phyloP scores from a whole-genome alignment of 805 yeast genomes.

The Ogataea polymorpha region DNA sequence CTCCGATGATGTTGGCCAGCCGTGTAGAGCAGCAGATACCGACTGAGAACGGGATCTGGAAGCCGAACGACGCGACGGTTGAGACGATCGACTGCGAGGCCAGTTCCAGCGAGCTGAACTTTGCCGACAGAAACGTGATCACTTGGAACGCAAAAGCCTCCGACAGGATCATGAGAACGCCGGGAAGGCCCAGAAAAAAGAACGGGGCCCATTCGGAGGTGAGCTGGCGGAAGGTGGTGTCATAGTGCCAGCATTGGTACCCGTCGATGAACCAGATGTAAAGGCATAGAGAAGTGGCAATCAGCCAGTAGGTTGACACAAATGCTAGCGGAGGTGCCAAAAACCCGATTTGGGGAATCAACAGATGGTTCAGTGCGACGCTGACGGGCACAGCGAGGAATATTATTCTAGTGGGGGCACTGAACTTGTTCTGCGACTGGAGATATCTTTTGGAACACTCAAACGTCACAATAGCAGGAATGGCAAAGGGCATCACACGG shows the following conservation, averaged over 20 bases:
- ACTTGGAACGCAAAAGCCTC: slow-evolving; percentile 56
- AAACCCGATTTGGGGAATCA: slow-evolving; percentile 65
- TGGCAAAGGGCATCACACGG: slow-evolving; percentile 50
- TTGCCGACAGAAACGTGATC: slow-evolving; percentile 47
- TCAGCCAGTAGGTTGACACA: slow-evolving; percentile 63
- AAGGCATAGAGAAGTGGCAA: slow-evolving; percentile 50
- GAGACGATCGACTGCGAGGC: slow-evolving; percentile 55
- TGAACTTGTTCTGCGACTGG: slow-evolving; percentile 74
- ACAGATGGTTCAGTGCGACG: slow-evolving; percentile 51
- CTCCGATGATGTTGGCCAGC: slow-evolving; percentile 53
- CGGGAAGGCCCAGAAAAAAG: slow-evolving; percentile 47
- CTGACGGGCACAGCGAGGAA: slow-evolving; percentile 67
- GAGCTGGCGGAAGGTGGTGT: slow-evolving; percentile 28
- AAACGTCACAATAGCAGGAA: slow-evolving; percentile 64
- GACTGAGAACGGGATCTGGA: slow-evolving; percentile 51
- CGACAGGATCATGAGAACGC: slow-evolving; percentile 53
- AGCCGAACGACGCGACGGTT: slow-evolving; percentile 46
- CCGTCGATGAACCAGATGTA: slow-evolving; percentile 63
- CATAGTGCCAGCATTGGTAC: slow-evolving; percentile 56
- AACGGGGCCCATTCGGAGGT: slow-evolving; percentile 42
- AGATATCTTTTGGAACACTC: slow-evolving; percentile 71
- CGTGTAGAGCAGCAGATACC: slow-evolving; percentile 51
- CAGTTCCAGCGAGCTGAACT: slow-evolving; percentile 44
- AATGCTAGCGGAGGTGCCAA: slow-evolving; percentile 72
- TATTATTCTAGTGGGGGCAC: slow-evolving; percentile 68